A percentile compares a stretch with the other conserved stretches of the same genome.
phyloP scores from a whole-genome alignment of 164 flowering plant species.

The Annona cherimola region DNA sequence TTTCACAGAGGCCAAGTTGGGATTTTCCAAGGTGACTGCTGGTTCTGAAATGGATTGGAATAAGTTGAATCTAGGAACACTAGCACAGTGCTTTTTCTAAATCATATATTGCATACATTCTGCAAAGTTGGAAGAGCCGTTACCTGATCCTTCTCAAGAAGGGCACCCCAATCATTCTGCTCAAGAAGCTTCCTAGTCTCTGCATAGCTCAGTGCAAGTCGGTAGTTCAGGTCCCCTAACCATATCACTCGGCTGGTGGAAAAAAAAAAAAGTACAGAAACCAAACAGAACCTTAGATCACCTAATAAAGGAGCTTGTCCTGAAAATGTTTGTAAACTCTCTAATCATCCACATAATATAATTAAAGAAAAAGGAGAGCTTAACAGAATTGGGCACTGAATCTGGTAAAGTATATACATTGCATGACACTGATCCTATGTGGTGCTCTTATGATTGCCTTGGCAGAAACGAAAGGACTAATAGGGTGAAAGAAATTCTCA shows the following conservation, averaged over 20 bases:
- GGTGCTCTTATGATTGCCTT: neutral
- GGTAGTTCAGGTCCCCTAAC: slow-evolving; percentile 90
- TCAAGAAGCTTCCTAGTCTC: slow-evolving; percentile 58
- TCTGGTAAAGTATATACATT: neutral
- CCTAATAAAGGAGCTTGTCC: neutral
- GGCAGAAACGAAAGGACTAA: neutral
- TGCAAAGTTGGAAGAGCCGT: no score
- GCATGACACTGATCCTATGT: neutral
- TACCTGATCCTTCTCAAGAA: slow-evolving; percentile 82
- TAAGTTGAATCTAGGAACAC: no score
- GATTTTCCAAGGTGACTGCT: no score
- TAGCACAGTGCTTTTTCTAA: no score
- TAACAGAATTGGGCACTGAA: neutral
- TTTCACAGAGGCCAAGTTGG: no score
- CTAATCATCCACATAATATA: neutral
- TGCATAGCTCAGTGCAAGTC: slow-evolving; percentile 62
- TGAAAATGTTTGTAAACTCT: neutral
- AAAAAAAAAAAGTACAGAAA: neutral
- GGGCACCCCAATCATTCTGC: slow-evolving; percentile 60
- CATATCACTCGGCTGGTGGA: slow-evolving; percentile 64
- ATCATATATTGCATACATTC: no score
- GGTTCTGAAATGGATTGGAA: no score
- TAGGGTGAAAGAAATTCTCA: slow-evolving; percentile 23
- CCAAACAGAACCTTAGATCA: neutral
- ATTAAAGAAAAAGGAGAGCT: neutral